Evolutionary conservation across 805 yeast genomes (phyloP).

Genomic region (Ogataea salicorniae): DNA sequence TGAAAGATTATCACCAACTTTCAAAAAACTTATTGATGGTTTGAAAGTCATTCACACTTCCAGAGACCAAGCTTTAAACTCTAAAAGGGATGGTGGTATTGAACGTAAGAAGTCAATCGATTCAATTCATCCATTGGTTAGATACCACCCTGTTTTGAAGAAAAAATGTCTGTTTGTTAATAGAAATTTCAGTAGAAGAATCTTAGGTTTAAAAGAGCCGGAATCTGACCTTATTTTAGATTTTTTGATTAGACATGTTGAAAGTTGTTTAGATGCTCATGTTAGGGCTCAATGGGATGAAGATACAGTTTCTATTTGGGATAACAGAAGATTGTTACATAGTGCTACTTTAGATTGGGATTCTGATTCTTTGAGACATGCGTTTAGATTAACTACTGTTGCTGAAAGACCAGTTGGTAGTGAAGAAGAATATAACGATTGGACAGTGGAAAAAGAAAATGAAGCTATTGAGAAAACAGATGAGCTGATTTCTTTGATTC

Average conservation of each 20-base stretch:
- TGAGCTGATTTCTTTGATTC: slow-evolving; percentile 11
- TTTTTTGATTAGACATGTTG: slow-evolving; percentile 50
- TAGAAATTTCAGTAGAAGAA: slow-evolving; percentile 57
- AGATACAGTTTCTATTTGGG: slow-evolving; percentile 71
- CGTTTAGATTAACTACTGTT: slow-evolving; percentile 65
- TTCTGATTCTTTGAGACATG: slow-evolving; percentile 62
- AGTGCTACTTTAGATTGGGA: slow-evolving; percentile 71
- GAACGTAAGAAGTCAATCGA: slow-evolving; percentile 62
- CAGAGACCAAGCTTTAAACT: slow-evolving; percentile 59
- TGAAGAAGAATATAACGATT: slow-evolving; percentile 27
- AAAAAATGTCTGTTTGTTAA: slow-evolving; percentile 55
- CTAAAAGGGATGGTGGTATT: slow-evolving; percentile 52
- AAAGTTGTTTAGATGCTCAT: slow-evolving; percentile 54
- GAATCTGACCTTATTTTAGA: slow-evolving; percentile 60
- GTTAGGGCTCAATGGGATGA: slow-evolving; percentile 69
- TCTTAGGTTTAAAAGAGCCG: slow-evolving; percentile 67
- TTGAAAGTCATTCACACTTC: slow-evolving; percentile 69
- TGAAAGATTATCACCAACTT: slow-evolving; percentile 60
- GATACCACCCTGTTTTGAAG: slow-evolving; percentile 68
- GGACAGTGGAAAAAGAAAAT: slow-evolving; percentile 28
- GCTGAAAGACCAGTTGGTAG: slow-evolving; percentile 58
- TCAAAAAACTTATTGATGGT: slow-evolving; percentile 53
- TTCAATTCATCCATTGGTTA: slow-evolving; percentile 62
- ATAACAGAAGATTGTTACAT: slow-evolving; percentile 67
- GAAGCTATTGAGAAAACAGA: slow-evolving; percentile 14